Base-by-base conservation (phyloP, 441 rosid species). In the Bocquillonia castaneifolia region DNA sequence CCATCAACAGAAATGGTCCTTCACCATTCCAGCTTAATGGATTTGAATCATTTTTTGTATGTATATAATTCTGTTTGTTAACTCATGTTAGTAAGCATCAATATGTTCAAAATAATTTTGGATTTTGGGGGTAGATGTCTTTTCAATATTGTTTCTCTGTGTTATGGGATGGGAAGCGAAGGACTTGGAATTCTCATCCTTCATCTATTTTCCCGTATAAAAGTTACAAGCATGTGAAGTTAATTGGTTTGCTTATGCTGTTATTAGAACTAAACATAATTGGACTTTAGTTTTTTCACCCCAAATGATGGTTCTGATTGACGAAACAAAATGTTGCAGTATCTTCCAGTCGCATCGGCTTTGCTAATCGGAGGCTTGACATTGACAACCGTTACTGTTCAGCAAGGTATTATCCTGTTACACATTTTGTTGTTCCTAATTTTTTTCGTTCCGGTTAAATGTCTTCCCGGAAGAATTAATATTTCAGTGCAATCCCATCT, bases 291-390 rank as follows among this genome's bases (percentile, higher is more conserved):
- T 23, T 34, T 32, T 42, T 20, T 28, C 42, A n/a, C n/a, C n/a
- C 39, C 48, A 52, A 57, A 63, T 8, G 32, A 71, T 42, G 25
- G 23, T n/a, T 47, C 65, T 63, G 22, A 40, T 39, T 71, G 68
- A 26, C 61, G 29, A 23, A 68, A 25, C 44, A 63, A 63, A 75
- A 66, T 51, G 20, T 34, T 76, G 78, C 94, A 93, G 97, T 93
- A 91, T 83, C 87, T 91, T 63, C 99, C 99, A 0, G 83, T 89
- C 56, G 99, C 99, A 61, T 93, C 99, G 22, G 96, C 96, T 52
- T 73, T 93, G 84, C 50, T 93, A 9, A 82, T 93, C 18, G 99
- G 99, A 79, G 93, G 97, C 57, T 83, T 93, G 74, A 93, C 99
- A 28, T 61, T 85, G 67, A 91, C 97, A 66, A 78, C 96, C 59